phyloP scores from a whole-genome alignment of 2,329 filamentous ascomycete genomes.

The Capronia epimyces region DNA sequence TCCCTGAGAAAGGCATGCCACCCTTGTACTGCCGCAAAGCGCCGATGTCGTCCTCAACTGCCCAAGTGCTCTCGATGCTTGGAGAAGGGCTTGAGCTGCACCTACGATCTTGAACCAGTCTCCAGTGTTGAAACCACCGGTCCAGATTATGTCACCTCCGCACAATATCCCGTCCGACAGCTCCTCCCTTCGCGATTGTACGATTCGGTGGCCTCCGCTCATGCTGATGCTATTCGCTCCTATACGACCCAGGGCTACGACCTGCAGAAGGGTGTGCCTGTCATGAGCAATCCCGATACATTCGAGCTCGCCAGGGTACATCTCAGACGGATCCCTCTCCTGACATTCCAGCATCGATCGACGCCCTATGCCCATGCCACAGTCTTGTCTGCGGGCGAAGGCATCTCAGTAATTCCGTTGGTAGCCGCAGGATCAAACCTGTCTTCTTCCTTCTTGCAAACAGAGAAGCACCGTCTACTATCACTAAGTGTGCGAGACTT shows the following conservation, averaged over 20 bases:
- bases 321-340: conserved; percentile 13
- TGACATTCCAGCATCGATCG: conserved; percentile 15
- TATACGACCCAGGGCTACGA: conserved; percentile 8
- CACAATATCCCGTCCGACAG: conserved; percentile 6
- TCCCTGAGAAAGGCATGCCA: conserved; percentile 51
- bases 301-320: conserved; percentile 10
- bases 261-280: conserved; percentile 3
- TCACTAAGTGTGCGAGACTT: conserved; percentile 6
- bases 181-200: conserved; percentile 13
- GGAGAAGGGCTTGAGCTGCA: conserved; percentile 45
- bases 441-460: neutral
- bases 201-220: conserved; percentile 18
- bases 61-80: conserved; percentile 52
- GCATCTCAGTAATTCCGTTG: neutral
- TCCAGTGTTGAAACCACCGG: conserved; percentile 2
- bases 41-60: conserved; percentile 50
- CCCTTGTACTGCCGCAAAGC: conserved; percentile 53
- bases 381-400: conserved; percentile 4
- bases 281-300: conserved; percentile 10
- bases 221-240: conserved; percentile 13
- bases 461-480: conserved; percentile 1
- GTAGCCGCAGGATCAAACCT: neutral
- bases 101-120: conserved; percentile 37
- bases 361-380: conserved; percentile 22
- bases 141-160: neutral